Evolutionary conservation across 139 green algal genomes (phyloP).

Genomic region (Haematococcus lacustris): DNA sequence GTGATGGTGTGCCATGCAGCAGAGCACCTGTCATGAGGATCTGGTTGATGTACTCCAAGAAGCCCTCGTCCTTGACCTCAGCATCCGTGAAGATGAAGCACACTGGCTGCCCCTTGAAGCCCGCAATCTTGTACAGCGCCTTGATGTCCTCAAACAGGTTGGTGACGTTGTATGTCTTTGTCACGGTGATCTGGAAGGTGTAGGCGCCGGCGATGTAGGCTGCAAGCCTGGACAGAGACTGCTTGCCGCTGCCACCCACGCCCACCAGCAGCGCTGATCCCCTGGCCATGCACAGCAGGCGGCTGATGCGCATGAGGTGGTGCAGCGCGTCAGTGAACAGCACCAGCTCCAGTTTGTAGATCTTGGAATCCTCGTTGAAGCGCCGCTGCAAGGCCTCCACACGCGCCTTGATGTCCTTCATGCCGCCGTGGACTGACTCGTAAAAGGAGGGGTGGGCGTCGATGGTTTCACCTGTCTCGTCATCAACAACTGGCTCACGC

Average conservation of each 20-base stretch:
- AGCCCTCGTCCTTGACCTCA: constrained; percentile 90
- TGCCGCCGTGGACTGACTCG: constrained; percentile 64
- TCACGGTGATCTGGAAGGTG: constrained; percentile 62
- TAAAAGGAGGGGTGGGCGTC: constrained; percentile 76
- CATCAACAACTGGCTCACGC: constrained; percentile 72
- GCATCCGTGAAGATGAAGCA: constrained; percentile 90
- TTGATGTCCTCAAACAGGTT: constrained; percentile 96
- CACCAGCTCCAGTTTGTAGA: constrained; percentile 82
- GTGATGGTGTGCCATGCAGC: too few species aligned
- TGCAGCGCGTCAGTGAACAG: constrained; percentile 88
- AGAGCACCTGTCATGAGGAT: constrained; percentile 92
- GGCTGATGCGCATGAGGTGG: constrained; percentile 82
- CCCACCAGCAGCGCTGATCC: constrained; percentile 87
- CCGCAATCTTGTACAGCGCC: constrained; percentile 86
- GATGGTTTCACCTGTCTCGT: constrained; percentile 54
- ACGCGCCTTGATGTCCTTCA: constrained; percentile 53
- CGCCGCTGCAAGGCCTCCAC: constrained; percentile 65
- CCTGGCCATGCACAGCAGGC: constrained; percentile 80
- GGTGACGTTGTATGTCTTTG: constrained; percentile 77
- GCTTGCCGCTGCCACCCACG: constrained; percentile 89
- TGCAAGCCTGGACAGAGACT: constrained; percentile 66
- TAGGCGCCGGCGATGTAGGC: constrained; percentile 76
- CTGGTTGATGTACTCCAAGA: constrained; percentile 98
- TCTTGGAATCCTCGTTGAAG: constrained; percentile 79
- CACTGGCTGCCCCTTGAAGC: constrained; percentile 85